Percentiles rank a stretch among this genome's conserved stretches.
phyloP scores from a whole-genome alignment of 2,329 filamentous ascomycete genomes.

The Colletotrichum filicis region DNA sequence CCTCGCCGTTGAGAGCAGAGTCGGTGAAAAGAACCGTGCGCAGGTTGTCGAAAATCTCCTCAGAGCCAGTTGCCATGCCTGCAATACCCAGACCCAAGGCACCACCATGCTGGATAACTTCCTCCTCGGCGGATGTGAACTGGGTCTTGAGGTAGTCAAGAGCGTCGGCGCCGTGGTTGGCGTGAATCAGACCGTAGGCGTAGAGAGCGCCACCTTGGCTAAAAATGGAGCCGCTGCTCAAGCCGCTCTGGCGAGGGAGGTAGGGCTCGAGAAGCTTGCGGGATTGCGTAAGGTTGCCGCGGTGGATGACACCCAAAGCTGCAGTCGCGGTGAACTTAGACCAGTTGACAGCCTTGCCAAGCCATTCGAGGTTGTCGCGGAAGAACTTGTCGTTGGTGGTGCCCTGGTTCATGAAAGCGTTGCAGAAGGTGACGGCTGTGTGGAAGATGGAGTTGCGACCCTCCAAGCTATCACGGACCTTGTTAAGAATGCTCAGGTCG shows the following conservation, averaged over 20 bases:
- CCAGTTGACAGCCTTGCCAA: constrained; percentile 99
- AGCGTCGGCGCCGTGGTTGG: constrained; percentile 95
- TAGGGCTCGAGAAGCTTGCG: constrained; percentile 95
- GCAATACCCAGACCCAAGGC: constrained; percentile 95
- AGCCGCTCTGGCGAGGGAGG: constrained; percentile 80
- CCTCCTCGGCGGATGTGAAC: constrained; percentile 81
- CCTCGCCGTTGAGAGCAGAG: constrained; percentile 96
- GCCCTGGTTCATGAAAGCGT: constrained; percentile 99
- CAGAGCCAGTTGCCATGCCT: constrained; percentile 94
- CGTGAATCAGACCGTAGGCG: constrained; percentile 94
- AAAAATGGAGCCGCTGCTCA: constrained; percentile 87
- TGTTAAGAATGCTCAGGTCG: constrained; percentile 92
- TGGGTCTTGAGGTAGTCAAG: constrained; percentile 81
- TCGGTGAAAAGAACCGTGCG: constrained; percentile 91
- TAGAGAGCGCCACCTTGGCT: constrained; percentile 97
- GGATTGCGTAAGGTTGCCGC: constrained; percentile 92
- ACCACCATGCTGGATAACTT: constrained; percentile 97
- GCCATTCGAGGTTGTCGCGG: constrained; percentile 96
- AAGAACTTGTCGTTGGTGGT: constrained; percentile 99
- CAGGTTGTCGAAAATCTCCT: constrained; percentile 90
- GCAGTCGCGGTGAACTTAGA: constrained; percentile 99
- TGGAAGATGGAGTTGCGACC: constrained; percentile 99
- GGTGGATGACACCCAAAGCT: constrained; percentile 94
- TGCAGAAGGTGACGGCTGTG: constrained; percentile 95
- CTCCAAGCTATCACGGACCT: constrained; percentile 94